phyloP scores from a whole-genome alignment of 805 yeast species.

The Ogataea allantospora region DNA sequence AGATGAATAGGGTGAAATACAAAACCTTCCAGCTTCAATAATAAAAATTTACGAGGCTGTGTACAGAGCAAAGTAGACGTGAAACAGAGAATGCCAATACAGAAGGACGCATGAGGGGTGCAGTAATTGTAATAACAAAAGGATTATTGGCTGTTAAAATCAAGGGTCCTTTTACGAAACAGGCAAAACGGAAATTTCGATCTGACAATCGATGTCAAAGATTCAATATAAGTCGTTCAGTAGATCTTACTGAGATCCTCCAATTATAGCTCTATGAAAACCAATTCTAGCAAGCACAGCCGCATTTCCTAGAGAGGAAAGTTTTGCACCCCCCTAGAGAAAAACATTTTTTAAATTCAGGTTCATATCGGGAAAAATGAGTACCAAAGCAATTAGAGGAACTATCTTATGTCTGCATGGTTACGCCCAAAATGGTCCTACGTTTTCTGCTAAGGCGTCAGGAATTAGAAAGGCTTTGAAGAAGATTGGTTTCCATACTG shows the following conservation, averaged over 20 bases:
- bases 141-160: too few species aligned
- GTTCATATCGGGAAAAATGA: slow-evolving; percentile 23
- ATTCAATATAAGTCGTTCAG: too few species aligned
- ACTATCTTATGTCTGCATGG: slow-evolving; percentile 89
- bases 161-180: too few species aligned
- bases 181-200: too few species aligned
- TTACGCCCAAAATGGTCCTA: slow-evolving; percentile 77
- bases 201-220: too few species aligned
- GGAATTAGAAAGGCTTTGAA: slow-evolving; percentile 79
- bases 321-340: slow-evolving; percentile 5
- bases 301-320: neutral
- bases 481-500: slow-evolving; percentile 61
- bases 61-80: slow-evolving; percentile 5
- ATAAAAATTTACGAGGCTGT: slow-evolving; percentile 8
- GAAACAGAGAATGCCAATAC: slow-evolving; percentile 5
- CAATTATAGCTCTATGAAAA: slow-evolving; percentile 1
- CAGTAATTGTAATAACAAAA: neutral
- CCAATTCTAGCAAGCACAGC: slow-evolving; percentile 3
- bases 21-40: slow-evolving; percentile 1
- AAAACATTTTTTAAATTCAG: neutral
- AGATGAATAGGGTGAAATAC: slow-evolving; percentile 1
- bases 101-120: neutral
- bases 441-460: slow-evolving; percentile 84
- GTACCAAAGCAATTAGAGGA: slow-evolving; percentile 31
- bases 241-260: too few species aligned